Percentiles rank a stretch among this genome's conserved stretches.
Evolutionary conservation across 768 basidiomycete genomes (phyloP).

Genomic region (Hysterangium stoloniferum): DNA sequence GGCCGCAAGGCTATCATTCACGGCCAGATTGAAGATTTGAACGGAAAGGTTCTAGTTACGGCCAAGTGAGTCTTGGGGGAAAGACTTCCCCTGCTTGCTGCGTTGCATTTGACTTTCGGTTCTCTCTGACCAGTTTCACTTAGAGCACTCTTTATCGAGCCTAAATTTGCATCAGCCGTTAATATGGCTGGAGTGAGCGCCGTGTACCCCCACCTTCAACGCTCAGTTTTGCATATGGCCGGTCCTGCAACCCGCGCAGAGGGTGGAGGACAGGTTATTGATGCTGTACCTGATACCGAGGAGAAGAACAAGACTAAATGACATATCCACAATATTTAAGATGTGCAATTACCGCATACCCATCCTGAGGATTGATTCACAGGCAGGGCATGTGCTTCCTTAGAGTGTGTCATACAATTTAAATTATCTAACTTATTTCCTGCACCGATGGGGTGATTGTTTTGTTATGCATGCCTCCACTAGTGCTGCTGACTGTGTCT

Average conservation of each 20-base stretch:
- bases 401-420: too few relatives aligned
- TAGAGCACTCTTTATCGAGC: slow-evolving; percentile 83
- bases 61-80: slow-evolving; percentile 50
- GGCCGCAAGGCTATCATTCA: slow-evolving; percentile 73
- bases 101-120: background rate
- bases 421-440: too few relatives aligned
- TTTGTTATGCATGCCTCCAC: too few relatives aligned
- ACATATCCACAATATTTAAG: background rate
- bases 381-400: too few relatives aligned
- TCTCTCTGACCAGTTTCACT: background rate
- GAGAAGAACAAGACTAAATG: background rate
- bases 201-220: background rate
- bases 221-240: slow-evolving; percentile 2
- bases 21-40: slow-evolving; percentile 67
- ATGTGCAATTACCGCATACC: too few relatives aligned
- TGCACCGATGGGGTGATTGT: too few relatives aligned
- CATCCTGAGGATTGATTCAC: too few relatives aligned
- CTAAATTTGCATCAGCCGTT: slow-evolving; percentile 76
- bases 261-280: background rate
- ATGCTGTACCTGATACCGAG: background rate
- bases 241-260: background rate
- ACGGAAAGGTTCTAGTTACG: slow-evolving; percentile 78
- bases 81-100: background rate
- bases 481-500: too few relatives aligned
- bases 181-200: slow-evolving; percentile 44